phyloP scores from a whole-genome alignment of 495 filamentous ascomycete genomes.

The Penicillium egyptiacum region DNA sequence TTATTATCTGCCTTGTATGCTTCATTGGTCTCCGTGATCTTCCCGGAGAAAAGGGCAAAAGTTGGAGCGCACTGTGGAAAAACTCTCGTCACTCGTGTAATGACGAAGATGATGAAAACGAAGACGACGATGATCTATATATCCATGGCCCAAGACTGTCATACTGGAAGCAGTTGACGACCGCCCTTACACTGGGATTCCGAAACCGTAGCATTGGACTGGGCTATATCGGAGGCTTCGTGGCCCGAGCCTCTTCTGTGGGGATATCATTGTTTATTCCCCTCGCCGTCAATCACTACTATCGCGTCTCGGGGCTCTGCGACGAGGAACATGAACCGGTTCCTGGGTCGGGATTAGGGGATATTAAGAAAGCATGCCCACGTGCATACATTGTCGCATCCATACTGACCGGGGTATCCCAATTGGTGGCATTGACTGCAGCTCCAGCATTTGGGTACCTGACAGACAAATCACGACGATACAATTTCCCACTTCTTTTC shows the following conservation, averaged over 20 bases:
- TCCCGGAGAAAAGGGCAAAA: slow-evolving; percentile 74
- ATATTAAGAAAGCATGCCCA: slow-evolving; percentile 77
- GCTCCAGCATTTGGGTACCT: slow-evolving; percentile 85
- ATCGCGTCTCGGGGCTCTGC: slow-evolving; percentile 78
- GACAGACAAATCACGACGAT: slow-evolving; percentile 58
- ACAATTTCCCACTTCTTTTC: slow-evolving; percentile 72
- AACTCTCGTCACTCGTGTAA: neutral
- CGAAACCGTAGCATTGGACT: slow-evolving; percentile 74
- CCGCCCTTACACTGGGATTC: slow-evolving; percentile 72
- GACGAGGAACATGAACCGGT: slow-evolving; percentile 54
- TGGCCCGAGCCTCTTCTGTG: slow-evolving; percentile 93
- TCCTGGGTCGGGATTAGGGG: slow-evolving; percentile 50
- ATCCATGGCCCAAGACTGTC: slow-evolving; percentile 17
- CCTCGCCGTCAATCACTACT: slow-evolving; percentile 86
- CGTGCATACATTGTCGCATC: slow-evolving; percentile 83
- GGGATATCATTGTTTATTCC: slow-evolving; percentile 94
- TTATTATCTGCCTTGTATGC: slow-evolving; percentile 70
- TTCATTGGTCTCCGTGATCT: slow-evolving; percentile 78
- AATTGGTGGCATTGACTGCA: slow-evolving; percentile 78
- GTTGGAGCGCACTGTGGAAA: slow-evolving; percentile 52
- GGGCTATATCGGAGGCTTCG: slow-evolving; percentile 91
- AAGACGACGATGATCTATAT: slow-evolving; percentile 1
- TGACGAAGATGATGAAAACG: slow-evolving; percentile 9
- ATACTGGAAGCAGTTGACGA: slow-evolving; percentile 50
- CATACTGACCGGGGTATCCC: slow-evolving; percentile 81